phyloP scores from a whole-genome alignment of 1,284 basidiomycete genomes.

The Ceratobasidium papillatum region DNA sequence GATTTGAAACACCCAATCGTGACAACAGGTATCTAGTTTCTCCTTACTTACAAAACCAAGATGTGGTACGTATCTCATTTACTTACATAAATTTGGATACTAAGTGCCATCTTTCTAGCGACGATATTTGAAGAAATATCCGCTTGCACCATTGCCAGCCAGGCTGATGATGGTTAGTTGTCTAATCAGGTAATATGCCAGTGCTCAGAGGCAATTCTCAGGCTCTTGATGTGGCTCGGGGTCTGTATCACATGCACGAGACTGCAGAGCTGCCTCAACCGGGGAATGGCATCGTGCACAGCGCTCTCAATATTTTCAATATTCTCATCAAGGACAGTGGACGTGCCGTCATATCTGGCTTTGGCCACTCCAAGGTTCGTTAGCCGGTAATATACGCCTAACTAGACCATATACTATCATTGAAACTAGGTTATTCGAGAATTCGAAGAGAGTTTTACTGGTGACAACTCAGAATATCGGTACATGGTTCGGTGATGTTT shows the following conservation, averaged over 20 bases:
- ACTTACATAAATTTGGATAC: slow-evolving; percentile 22
- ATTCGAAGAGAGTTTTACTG: slow-evolving; percentile 19
- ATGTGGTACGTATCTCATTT: slow-evolving; percentile 7
- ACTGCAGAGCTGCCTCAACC: neutral
- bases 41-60: slow-evolving; percentile 25
- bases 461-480: slow-evolving; percentile 33
- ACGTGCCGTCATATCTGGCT: slow-evolving; percentile 31
- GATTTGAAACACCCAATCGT: neutral
- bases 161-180: slow-evolving; percentile 23
- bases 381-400: neutral
- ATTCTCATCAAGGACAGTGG: slow-evolving; percentile 38
- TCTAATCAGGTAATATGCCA: neutral
- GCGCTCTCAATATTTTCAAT: slow-evolving; percentile 24
- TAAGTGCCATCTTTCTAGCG: neutral
- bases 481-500: slow-evolving; percentile 40
- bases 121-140: slow-evolving; percentile 28
- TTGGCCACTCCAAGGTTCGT: slow-evolving; percentile 33
- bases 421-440: slow-evolving; percentile 27
- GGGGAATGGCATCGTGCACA: slow-evolving; percentile 24
- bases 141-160: neutral
- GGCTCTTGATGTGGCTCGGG: slow-evolving; percentile 23
- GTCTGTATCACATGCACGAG: slow-evolving; percentile 29
- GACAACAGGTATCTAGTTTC: slow-evolving; percentile 26
- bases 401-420: too few species aligned
- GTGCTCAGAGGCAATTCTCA: too few species aligned